Conservation (phyloP, 2,329 filamentous ascomycete species). For the Aureobasidium sp. region DNA sequence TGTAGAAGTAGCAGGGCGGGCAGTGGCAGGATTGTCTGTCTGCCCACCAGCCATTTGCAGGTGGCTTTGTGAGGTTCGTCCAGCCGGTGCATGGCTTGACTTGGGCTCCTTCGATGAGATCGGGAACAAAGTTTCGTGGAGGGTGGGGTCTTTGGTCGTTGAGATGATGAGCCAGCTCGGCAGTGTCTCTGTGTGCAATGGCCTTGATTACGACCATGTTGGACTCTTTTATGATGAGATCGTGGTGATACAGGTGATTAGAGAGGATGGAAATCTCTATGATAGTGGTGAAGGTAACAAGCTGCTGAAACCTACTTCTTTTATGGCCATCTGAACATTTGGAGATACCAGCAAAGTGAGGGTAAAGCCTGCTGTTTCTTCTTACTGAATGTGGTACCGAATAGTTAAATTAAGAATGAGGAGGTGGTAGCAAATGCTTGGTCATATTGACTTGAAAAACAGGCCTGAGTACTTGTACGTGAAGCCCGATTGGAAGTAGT, state of each 20-base stretch:
- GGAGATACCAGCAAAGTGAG: neutral
- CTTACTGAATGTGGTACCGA: neutral
- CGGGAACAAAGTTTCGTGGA: constrained; percentile 4
- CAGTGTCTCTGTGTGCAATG: neutral
- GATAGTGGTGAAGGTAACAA: neutral
- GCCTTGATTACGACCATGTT: constrained; percentile 7
- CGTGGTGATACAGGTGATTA: neutral
- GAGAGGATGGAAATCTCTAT: neutral
- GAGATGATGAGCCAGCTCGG: neutral
- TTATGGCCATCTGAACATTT: neutral
- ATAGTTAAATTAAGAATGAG: neutral
- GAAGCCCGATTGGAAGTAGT: neutral
- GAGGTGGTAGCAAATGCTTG: neutral
- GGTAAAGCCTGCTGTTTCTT: neutral
- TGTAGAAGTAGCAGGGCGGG: constrained; percentile 9
- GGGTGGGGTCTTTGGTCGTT: neutral
- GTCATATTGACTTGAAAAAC: neutral
- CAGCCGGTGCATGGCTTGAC: constrained; percentile 9
- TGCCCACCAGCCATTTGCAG: constrained; percentile 4
- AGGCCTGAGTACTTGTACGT: neutral
- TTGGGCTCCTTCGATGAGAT: constrained; percentile 1
- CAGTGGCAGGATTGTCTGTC: constrained; percentile 3
- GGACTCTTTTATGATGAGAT: neutral
- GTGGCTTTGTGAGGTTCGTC: constrained; percentile 1
- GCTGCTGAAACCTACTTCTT: neutral